Conservation (phyloP, 1,139 yeast species). For the Saccharomyces hybrid region DNA sequence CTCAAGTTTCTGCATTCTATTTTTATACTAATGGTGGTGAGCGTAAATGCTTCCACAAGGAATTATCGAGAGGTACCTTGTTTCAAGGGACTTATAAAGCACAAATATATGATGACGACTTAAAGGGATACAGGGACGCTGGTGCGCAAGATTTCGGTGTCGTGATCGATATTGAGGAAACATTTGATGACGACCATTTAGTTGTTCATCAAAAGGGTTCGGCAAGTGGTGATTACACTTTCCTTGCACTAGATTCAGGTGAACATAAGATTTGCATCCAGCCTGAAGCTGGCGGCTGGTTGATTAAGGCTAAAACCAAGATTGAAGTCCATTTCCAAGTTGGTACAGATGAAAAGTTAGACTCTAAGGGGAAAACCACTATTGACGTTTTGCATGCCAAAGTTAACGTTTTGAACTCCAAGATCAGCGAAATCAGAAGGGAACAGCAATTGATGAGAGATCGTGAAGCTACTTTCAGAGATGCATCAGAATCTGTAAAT, state of each 20-base stretch:
- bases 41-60: constrained; percentile 60
- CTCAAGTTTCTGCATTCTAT: constrained; percentile 32
- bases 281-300: constrained; percentile 58
- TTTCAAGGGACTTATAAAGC: constrained; percentile 55
- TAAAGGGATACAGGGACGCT: constrained; percentile 36
- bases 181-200: constrained; percentile 59
- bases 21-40: constrained; percentile 53
- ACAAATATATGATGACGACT: constrained; percentile 44
- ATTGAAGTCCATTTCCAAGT: constrained; percentile 42
- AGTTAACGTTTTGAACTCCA: constrained; percentile 46
- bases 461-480: constrained; percentile 62
- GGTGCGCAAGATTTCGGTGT: constrained; percentile 42
- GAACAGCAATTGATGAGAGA: constrained; percentile 64
- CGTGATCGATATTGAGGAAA: constrained; percentile 50
- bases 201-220: constrained; percentile 59
- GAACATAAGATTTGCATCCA: constrained; percentile 68
- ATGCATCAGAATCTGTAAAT: constrained; percentile 58
- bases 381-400: constrained; percentile 46
- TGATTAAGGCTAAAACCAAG: constrained; percentile 42
- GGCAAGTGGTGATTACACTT: constrained; percentile 56
- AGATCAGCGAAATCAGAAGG: constrained; percentile 49
- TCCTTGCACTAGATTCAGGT: constrained; percentile 62
- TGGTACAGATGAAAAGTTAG: constrained; percentile 45
- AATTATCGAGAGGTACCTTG: constrained; percentile 54
- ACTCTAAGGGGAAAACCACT: constrained; percentile 43